Percentiles rank a stretch among this genome's conserved stretches.
phyloP scores from a whole-genome alignment of 306 rosid genomes.

The Gleditsia sinensis region DNA sequence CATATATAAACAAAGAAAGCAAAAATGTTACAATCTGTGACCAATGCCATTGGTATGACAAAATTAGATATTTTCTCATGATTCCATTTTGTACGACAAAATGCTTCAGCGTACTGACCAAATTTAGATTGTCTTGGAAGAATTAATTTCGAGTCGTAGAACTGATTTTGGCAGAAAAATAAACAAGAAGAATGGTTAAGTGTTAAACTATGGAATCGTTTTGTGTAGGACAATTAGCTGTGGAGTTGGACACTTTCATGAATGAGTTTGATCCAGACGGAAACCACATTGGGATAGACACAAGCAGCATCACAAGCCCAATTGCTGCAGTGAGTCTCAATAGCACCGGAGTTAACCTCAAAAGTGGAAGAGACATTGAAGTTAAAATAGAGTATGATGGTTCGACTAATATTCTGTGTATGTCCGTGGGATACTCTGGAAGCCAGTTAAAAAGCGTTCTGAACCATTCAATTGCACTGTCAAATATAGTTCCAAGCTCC shows the following conservation, averaged over 20 bases:
- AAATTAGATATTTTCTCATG: neutral
- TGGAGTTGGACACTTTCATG: slow-evolving; percentile 58
- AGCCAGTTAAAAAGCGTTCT: slow-evolving; percentile 38
- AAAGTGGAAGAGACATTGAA: slow-evolving; percentile 51
- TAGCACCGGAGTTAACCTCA: slow-evolving; percentile 44
- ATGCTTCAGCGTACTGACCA: neutral
- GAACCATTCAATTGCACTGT: slow-evolving; percentile 41
- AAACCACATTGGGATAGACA: slow-evolving; percentile 57
- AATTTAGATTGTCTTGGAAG: neutral
- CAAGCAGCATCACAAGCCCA: slow-evolving; percentile 48
- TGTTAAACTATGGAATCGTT: neutral
- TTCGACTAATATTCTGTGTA: slow-evolving; percentile 34
- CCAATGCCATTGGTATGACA: neutral
- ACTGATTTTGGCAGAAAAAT: neutral
- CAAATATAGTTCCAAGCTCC: slow-evolving; percentile 39
- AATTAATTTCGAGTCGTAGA: neutral
- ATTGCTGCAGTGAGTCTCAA: slow-evolving; percentile 45
- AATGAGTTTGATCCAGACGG: slow-evolving; percentile 61
- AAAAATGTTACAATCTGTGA: no score
- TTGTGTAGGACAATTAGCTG: slow-evolving; percentile 52
- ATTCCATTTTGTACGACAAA: neutral
- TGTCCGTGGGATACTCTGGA: slow-evolving; percentile 46
- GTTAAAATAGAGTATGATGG: slow-evolving; percentile 59
- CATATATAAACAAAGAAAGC: no score
- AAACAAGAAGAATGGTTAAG: neutral